Conservation (phyloP, 768 basidiomycete species). For the Tylopilus sp. region DNA sequence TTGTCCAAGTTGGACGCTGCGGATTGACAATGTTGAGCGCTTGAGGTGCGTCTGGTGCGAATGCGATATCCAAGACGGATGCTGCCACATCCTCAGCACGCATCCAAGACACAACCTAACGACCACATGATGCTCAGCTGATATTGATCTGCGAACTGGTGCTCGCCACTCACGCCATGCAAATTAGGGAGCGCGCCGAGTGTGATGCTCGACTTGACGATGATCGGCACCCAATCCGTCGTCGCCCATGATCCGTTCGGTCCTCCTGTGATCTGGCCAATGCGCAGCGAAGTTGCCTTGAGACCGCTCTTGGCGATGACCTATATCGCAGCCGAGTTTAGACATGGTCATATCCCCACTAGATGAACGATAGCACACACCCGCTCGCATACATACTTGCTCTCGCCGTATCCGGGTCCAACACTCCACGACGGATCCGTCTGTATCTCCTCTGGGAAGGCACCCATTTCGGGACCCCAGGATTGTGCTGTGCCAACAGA, state of each 20-base stretch:
- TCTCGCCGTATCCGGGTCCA: slow-evolving; percentile 35
- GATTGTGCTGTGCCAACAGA: slow-evolving; percentile 19
- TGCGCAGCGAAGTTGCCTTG: neutral
- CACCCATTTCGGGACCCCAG: slow-evolving; percentile 22
- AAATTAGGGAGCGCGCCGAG: neutral
- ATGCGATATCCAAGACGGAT: too few relatives aligned
- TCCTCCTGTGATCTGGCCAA: neutral
- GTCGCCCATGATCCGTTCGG: neutral
- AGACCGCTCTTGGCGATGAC: neutral
- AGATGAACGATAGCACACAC: slow-evolving; percentile 18
- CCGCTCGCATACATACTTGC: slow-evolving; percentile 37
- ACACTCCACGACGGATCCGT: slow-evolving; percentile 24
- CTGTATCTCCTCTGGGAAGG: slow-evolving; percentile 31
- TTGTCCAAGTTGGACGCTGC: too few relatives aligned
- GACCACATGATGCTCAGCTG: neutral
- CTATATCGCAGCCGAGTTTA: neutral
- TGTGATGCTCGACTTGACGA: neutral
- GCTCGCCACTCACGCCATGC: neutral
- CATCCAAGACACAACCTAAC: too few relatives aligned
- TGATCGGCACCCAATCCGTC: too few relatives aligned
- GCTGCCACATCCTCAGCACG: too few relatives aligned
- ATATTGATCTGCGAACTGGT: neutral
- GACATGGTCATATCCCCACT: too few relatives aligned
- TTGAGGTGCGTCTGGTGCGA: too few relatives aligned
- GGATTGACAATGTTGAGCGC: too few relatives aligned